Percentiles rank a stretch among this genome's conserved stretches.
Conservation (phyloP, 495 filamentous ascomycete genomes). For the Hypoxylon cercidicola region DNA sequence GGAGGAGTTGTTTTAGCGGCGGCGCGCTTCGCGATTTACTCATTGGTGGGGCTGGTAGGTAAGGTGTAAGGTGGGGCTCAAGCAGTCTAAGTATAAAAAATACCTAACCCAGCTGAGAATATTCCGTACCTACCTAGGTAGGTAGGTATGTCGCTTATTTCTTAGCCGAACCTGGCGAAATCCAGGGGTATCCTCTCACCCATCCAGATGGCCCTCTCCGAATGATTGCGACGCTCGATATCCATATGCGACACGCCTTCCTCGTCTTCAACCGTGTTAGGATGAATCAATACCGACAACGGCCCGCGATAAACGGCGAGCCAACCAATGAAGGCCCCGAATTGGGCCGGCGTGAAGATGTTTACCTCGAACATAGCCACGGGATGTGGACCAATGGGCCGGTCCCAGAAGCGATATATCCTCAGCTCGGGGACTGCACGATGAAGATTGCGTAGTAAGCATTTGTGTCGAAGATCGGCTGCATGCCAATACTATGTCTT, state of each 20-base stretch:
- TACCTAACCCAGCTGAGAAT: neutral
- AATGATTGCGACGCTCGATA: slow-evolving; percentile 72
- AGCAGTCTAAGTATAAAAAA: too few species aligned
- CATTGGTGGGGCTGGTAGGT: too few species aligned
- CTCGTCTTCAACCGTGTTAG: slow-evolving; percentile 69
- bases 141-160: neutral
- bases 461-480: neutral
- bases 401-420: slow-evolving; percentile 81
- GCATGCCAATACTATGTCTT: neutral
- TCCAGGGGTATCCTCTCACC: slow-evolving; percentile 78
- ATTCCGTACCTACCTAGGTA: too few species aligned
- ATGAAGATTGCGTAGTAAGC: neutral
- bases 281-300: slow-evolving; percentile 81
- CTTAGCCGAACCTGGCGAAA: slow-evolving; percentile 61
- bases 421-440: slow-evolving; percentile 81
- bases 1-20: too few species aligned
- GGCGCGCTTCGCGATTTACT: too few species aligned
- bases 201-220: slow-evolving; percentile 85
- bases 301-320: slow-evolving; percentile 85
- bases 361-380: slow-evolving; percentile 95
- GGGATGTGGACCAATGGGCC: slow-evolving; percentile 83
- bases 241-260: slow-evolving; percentile 40
- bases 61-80: too few species aligned
- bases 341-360: slow-evolving; percentile 83
- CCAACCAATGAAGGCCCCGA: slow-evolving; percentile 89